Conservation (phyloP, 2,329 filamentous ascomycete genomes). For the Chaetomiaceae sp. region DNA sequence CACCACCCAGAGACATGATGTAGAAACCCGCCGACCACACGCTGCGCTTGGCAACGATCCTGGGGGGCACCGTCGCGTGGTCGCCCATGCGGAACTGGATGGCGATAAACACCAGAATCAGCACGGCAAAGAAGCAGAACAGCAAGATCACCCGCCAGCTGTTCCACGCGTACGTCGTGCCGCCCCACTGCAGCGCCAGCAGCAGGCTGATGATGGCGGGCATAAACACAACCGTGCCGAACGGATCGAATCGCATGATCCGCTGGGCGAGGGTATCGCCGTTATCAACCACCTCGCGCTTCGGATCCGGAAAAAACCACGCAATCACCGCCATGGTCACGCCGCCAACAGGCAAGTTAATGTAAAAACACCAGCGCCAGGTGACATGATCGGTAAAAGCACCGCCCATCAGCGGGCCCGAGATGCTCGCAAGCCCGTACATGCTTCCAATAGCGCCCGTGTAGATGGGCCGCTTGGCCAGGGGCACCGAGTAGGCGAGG, state of each 20-base stretch:
- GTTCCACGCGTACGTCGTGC: conserved; percentile 36
- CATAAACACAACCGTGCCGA: conserved; percentile 28
- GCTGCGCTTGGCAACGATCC: conserved; percentile 36
- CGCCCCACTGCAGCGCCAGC: conserved; percentile 46
- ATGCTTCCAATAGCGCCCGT: conserved; percentile 39
- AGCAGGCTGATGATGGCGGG: conserved; percentile 40
- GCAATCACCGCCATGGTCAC: conserved; percentile 28
- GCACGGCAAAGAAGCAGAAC: conserved; percentile 33
- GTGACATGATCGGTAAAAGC: conserved; percentile 30
- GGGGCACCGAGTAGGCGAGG: conserved; percentile 31
- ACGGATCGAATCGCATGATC: conserved; percentile 28
- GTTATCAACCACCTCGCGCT: conserved; percentile 11
- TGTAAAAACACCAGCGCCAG: conserved; percentile 35
- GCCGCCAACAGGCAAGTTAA: conserved; percentile 34
- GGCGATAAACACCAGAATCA: conserved; percentile 31
- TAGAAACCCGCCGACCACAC: conserved; percentile 31
- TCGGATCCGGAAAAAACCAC: conserved; percentile 27
- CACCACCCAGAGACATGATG: conserved; percentile 32
- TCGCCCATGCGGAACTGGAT: conserved; percentile 36
- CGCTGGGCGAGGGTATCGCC: conserved; percentile 19
- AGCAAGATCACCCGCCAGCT: conserved; percentile 36
- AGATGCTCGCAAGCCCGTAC: conserved; percentile 39
- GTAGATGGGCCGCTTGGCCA: conserved; percentile 26
- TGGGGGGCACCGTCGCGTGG: conserved; percentile 39
- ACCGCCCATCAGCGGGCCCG: conserved; percentile 27